Evolutionary conservation across 2,329 filamentous ascomycete species (phyloP), one percentile per base, ranked within the genome.

Genomic region (Pseudopithomyces maydicus): DNA sequence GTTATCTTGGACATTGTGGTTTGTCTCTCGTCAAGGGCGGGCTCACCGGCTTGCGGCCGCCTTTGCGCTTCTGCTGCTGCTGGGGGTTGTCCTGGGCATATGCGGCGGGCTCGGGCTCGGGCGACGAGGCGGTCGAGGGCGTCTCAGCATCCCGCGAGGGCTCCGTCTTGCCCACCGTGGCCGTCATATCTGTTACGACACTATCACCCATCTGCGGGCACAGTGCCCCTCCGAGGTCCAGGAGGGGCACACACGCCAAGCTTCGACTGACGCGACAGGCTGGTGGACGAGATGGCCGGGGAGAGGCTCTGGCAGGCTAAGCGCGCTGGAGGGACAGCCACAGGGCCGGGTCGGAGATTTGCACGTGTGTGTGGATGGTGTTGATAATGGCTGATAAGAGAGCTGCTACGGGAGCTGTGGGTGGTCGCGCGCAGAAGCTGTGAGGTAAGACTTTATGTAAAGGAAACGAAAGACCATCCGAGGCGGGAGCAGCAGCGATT

Each of bases 11-110:
- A 72, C 71, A 76, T n/a, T n/a, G n/a, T 70, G 48, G 63, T 56
- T 41, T 39, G 66, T 60, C 55, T 64, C 59, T 26, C 61, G 62
- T 57, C 52, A 52, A 54, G 68, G 60, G 62, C 57, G 66, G 38
- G 84, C 86, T 78, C 88, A 98, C 95, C 73, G 95, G 95, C 82
- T 98, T 99, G 73, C 95, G 89, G 60, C 95, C 95, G 72, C 95
- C 95, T 82, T 99, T 99, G 73, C 95, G 88, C 84, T 99, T 99
- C 74, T 93, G 92, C 72, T 79, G 79, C 61, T 78, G 76, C 54
- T 74, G 73, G 57, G 77, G 77, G 64, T 79, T 75, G 62, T 78
- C 70, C 64, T 77, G 73, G 67, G 76, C 71, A 69, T 79, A 79
- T 57, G 73, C 68, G 57, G 72, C 73, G 19, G 63, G 65, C 55